Evolutionary conservation across 2,329 filamentous ascomycete genomes (phyloP).

Genomic region (Gliomastix tumulicola): DNA sequence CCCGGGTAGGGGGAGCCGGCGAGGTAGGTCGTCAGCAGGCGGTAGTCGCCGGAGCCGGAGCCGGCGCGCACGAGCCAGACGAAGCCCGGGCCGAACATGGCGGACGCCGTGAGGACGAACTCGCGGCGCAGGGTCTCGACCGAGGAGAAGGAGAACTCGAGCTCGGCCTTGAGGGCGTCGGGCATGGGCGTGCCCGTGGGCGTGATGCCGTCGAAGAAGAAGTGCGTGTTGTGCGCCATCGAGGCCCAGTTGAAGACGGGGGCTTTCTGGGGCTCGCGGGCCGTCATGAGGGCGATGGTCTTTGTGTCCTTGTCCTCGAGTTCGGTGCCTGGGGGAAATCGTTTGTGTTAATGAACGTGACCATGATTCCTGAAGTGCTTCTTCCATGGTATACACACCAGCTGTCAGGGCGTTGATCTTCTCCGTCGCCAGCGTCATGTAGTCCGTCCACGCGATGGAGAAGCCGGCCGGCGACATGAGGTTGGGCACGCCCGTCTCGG

Average conservation of each 20-base stretch:
- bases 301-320: constrained; percentile 56
- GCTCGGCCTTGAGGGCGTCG: constrained; percentile 44
- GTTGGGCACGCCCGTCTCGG: constrained; percentile 49
- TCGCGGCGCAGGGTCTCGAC: constrained; percentile 75
- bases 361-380: no score
- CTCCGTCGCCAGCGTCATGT: constrained; percentile 67
- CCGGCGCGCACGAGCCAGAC: constrained; percentile 78
- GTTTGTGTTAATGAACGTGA: constrained; percentile 2
- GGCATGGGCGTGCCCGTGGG: constrained; percentile 45
- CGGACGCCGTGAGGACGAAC: constrained; percentile 70
- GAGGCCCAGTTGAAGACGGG: constrained; percentile 92
- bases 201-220: constrained; percentile 62
- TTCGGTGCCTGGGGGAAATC: constrained; percentile 45
- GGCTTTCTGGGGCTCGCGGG: constrained; percentile 72
- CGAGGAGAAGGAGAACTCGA: constrained; percentile 70
- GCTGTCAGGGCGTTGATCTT: constrained; percentile 69
- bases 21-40: constrained; percentile 82
- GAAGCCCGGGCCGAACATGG: constrained; percentile 96
- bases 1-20: constrained; percentile 82
- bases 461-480: constrained; percentile 66
- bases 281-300: constrained; percentile 65
- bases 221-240: constrained; percentile 87
- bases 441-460: constrained; percentile 72
- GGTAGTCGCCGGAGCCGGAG: constrained; percentile 37
- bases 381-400: constrained; percentile 57